phyloP scores from a whole-genome alignment of 2,329 filamentous ascomycete species.

The Alternaria consortialis region DNA sequence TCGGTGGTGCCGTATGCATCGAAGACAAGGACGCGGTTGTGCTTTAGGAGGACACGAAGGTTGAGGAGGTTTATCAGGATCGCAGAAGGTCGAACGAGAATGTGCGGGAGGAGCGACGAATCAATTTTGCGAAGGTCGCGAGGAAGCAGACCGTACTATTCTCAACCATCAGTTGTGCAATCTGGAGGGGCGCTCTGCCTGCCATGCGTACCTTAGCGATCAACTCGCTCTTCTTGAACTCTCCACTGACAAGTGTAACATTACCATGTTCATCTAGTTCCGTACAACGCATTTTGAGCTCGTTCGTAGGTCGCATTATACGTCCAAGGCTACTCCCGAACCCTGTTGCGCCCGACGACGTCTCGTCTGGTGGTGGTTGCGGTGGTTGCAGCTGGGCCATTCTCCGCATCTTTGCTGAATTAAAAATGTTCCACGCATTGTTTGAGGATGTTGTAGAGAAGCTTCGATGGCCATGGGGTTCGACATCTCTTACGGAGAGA shows the following conservation, averaged over 20 bases:
- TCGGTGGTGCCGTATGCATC: constrained; percentile 95
- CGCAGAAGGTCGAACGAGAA: constrained; percentile 89
- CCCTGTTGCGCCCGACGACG: constrained; percentile 55
- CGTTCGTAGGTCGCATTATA: constrained; percentile 80
- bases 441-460: constrained; percentile 24
- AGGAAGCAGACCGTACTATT: constrained; percentile 86
- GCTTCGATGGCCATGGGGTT: not conserved
- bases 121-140: constrained; percentile 98
- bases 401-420: constrained; percentile 44
- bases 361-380: constrained; percentile 66
- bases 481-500: not conserved
- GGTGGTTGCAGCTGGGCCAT: constrained; percentile 65
- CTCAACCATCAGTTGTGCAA: constrained; percentile 12
- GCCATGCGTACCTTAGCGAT: constrained; percentile 78
- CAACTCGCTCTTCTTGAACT: constrained; percentile 97
- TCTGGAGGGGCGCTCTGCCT: not conserved
- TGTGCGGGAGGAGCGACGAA: constrained; percentile 92
- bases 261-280: constrained; percentile 93
- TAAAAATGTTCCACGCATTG: constrained; percentile 38
- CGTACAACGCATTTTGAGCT: constrained; percentile 88
- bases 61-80: constrained; percentile 98
- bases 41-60: constrained; percentile 92
- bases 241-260: constrained; percentile 90
- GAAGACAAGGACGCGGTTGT: constrained; percentile 92
- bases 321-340: constrained; percentile 65